Evolutionary conservation across 1,139 yeast genomes (phyloP), one percentile per base, ranked within the genome.

Genomic region (Suhomyces yuchorum): DNA sequence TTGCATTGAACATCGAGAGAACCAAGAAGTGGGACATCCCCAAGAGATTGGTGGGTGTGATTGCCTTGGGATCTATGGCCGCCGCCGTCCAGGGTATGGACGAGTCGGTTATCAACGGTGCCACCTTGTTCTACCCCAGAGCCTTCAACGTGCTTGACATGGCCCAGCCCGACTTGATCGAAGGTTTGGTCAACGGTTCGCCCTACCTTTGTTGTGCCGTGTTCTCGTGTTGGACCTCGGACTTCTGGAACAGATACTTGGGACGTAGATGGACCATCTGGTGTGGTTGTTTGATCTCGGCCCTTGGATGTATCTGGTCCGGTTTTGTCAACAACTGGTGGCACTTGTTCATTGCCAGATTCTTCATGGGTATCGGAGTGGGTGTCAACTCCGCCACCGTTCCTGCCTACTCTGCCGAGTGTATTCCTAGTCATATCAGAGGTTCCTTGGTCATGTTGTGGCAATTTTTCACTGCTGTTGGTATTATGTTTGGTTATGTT

Each of bases 41-140:
- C 0, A 55, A 57, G 30, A 80, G 80, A 50, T 72, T 89, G 58
- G 67, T 84, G 55, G 80, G 76, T 54, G 82, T 88, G 46, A 80
- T 87, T 48, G 77, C 87, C 15, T 80, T 88, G 63, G 86, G 92
- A 37, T 86, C 96, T 6, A 80, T 89, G 83, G 90, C 95, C 46
- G 97, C 96, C 18, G 88, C 92, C 8, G 92, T 90, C 33, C 96
- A 89, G 66, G 97, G 97, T 60, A 88, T 89, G 90, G 97, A 89
- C 65, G 96, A 89, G 65, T 78, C 95, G 1, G 96, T 88, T 19
- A 80, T 87, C 50, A 87, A 88, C 59, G 97, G 96, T 55, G 96
- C 96, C 8, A 80, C 84, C 48, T 68, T 88, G 42, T 85, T 82
- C 61, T 87, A 84, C 65, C 89, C 92, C 5, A 57, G 59, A 2